phyloP scores from a whole-genome alignment of 345 rosid species.

The Linum usitatissimum region DNA sequence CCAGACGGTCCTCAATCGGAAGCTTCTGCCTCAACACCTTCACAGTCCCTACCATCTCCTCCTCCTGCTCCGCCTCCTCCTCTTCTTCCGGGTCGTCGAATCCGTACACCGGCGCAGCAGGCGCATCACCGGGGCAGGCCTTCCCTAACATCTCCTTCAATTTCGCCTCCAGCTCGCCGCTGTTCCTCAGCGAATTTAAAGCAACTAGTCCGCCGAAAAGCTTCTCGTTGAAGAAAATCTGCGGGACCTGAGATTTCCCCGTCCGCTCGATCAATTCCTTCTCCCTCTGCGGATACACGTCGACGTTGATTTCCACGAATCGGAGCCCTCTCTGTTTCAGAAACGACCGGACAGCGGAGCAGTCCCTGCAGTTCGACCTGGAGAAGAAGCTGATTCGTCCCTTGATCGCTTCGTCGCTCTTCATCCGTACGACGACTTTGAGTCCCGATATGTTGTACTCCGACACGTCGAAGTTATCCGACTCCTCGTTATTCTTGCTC shows the following conservation, averaged over 20 bases:
- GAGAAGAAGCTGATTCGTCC: conserved; percentile 68
- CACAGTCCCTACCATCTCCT: conserved; percentile 38
- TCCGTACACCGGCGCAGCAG: conserved; percentile 49
- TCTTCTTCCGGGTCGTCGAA: conserved; percentile 35
- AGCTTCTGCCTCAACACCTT: conserved; percentile 53
- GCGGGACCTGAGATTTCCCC: conserved; percentile 60
- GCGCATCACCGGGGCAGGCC: conserved; percentile 50
- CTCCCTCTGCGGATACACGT: conserved; percentile 51
- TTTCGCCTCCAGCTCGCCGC: conserved; percentile 47
- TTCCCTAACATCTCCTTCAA: conserved; percentile 40
- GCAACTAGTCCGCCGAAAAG: conserved; percentile 71
- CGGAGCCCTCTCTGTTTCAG: conserved; percentile 42
- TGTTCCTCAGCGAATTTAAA: conserved; percentile 64
- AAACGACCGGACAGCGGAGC: conserved; percentile 62
- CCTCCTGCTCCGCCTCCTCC: conserved; percentile 20
- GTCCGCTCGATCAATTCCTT: conserved; percentile 54
- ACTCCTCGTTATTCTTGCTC: background rate
- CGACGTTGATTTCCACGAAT: conserved; percentile 76
- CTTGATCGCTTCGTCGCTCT: conserved; percentile 27
- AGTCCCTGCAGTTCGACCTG: conserved; percentile 70
- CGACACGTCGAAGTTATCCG: conserved; percentile 28
- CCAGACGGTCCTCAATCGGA: conserved; percentile 71
- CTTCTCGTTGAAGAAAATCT: conserved; percentile 78
- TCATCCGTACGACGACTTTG: conserved; percentile 51
- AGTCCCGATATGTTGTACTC: conserved; percentile 67